Conservation (phyloP, 441 rosid genomes). For the Arabidopsis hybrid region DNA sequence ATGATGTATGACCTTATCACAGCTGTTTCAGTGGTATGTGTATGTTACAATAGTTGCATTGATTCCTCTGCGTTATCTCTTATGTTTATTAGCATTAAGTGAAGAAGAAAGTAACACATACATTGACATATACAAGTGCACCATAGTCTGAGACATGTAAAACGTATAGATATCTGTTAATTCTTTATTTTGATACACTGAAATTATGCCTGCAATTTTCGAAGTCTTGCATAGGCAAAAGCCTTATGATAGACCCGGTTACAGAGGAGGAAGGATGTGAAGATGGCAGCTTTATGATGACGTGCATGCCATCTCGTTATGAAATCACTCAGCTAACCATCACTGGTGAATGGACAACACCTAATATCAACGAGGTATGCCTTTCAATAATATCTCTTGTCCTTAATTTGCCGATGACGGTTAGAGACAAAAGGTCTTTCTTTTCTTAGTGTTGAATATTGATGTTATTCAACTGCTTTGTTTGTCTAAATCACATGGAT, state of each 20-base stretch:
- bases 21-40: conserved; percentile 85
- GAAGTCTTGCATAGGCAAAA: conserved; percentile 73
- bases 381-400: background rate
- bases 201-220: conserved; percentile 6
- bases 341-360: conserved; percentile 83
- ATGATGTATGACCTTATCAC: conserved; percentile 97
- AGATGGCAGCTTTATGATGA: conserved; percentile 76
- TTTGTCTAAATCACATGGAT: conserved; percentile 6
- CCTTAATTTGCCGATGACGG: background rate
- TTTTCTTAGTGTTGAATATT: background rate
- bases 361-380: conserved; percentile 71
- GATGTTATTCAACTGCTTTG: conserved; percentile 1
- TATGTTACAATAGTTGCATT: conserved; percentile 2
- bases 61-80: background rate
- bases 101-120: conserved; percentile 5
- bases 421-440: background rate
- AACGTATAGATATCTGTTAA: background rate
- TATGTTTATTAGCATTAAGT: background rate
- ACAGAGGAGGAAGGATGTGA: conserved; percentile 79
- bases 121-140: background rate
- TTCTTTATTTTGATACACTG: conserved; percentile 12
- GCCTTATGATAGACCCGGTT: conserved; percentile 75
- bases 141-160: conserved; percentile 2
- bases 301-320: conserved; percentile 80
- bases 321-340: conserved; percentile 79